A percentile compares a stretch with the other conserved stretches of the same genome.
Conservation (phyloP, 345 rosid species). For the Hypericum perforatum region DNA sequence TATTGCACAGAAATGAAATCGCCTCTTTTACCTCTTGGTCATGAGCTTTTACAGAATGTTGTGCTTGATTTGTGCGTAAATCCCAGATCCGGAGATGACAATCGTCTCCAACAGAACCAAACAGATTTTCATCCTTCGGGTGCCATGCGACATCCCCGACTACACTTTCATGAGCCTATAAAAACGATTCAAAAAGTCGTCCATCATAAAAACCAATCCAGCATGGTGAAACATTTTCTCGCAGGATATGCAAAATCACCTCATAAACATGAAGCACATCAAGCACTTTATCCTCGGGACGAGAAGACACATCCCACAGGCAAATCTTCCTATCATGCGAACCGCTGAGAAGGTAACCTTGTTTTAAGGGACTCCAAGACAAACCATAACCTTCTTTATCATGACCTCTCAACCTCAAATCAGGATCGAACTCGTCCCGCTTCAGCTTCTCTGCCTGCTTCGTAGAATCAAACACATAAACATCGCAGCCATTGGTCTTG, state of each 20-base stretch:
- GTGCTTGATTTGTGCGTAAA: conserved; percentile 56
- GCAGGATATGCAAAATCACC: conserved; percentile 28
- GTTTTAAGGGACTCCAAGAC: conserved; percentile 82
- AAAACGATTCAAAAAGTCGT: conserved; percentile 2
- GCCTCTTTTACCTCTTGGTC: conserved; percentile 57
- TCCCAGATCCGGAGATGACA: conserved; percentile 83
- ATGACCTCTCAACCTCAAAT: conserved; percentile 78
- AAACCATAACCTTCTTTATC: conserved; percentile 88
- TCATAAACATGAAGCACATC: conserved; percentile 56
- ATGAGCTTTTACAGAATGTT: conserved; percentile 63
- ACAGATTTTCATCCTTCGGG: conserved; percentile 63
- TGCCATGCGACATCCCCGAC: conserved; percentile 94
- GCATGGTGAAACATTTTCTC: background rate
- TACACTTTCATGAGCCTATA: conserved; percentile 63
- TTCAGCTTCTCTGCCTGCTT: conserved; percentile 41
- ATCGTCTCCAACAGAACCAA: conserved; percentile 89
- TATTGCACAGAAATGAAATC: background rate
- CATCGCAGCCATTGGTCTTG: conserved; percentile 72
- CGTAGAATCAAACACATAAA: conserved; percentile 60
- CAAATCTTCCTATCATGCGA: conserved; percentile 80
- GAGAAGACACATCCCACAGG: conserved; percentile 73
- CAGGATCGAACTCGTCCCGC: conserved; percentile 54
- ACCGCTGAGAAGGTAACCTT: conserved; percentile 82
- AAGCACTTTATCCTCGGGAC: conserved; percentile 44
- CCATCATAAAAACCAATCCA: conserved; percentile 5